Percentiles rank a stretch among this genome's conserved stretches.
Evolutionary conservation across 495 filamentous ascomycete genomes (phyloP).

Genomic region (Aspergillus egyptiacus): DNA sequence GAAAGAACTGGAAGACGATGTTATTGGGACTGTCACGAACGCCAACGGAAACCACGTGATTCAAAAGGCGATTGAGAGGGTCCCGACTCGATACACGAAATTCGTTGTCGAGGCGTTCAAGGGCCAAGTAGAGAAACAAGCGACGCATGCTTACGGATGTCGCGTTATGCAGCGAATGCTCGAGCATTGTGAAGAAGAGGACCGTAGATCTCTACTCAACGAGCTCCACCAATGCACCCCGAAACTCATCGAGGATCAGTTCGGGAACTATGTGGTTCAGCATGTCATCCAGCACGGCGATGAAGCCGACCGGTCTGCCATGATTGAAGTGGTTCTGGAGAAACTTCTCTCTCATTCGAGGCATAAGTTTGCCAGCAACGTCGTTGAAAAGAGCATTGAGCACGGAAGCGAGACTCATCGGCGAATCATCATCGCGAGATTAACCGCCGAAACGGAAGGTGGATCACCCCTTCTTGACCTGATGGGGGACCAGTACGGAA

Average conservation of each 20-base stretch:
- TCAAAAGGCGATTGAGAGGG: slow-evolving; percentile 87
- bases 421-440: slow-evolving; percentile 59
- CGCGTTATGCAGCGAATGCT: slow-evolving; percentile 91
- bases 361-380: slow-evolving; percentile 96
- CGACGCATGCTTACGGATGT: slow-evolving; percentile 82
- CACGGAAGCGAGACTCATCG: slow-evolving; percentile 65
- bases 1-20: slow-evolving; percentile 71
- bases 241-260: slow-evolving; percentile 78
- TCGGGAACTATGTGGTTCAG: slow-evolving; percentile 95
- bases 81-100: slow-evolving; percentile 73
- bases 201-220: slow-evolving; percentile 62
- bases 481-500: slow-evolving; percentile 90
- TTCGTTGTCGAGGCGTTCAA: slow-evolving; percentile 86
- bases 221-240: slow-evolving; percentile 72
- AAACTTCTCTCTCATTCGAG: slow-evolving; percentile 73
- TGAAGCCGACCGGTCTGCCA: slow-evolving; percentile 63
- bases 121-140: slow-evolving; percentile 70
- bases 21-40: slow-evolving; percentile 76
- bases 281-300: slow-evolving; percentile 84
- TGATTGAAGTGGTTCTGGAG: slow-evolving; percentile 66
- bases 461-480: slow-evolving; percentile 63
- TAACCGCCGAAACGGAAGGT: slow-evolving; percentile 55
- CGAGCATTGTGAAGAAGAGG: slow-evolving; percentile 70
- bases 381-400: slow-evolving; percentile 90
- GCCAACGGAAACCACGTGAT: slow-evolving; percentile 97